Evolutionary conservation across 768 basidiomycete species (phyloP), one percentile per base, ranked within the genome.

Genomic region (Leccinum truebloodii): DNA sequence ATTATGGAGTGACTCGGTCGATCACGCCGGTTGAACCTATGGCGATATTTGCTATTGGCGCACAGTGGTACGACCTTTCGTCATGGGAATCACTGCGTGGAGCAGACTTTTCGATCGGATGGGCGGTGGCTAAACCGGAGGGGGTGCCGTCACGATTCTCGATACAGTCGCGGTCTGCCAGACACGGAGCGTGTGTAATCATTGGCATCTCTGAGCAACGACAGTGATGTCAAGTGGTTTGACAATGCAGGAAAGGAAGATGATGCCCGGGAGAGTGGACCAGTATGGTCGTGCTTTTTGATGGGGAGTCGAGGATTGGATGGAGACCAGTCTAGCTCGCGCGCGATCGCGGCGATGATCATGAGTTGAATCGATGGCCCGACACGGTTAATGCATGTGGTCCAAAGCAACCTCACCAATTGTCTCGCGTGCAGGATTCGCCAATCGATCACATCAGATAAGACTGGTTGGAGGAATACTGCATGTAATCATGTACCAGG

Each of bases 91-190:
- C 26, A 20, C 24, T 24, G 51, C 9, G 26, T 28, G 28, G 20
- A 14, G 41, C 24, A 32, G 16, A 10, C 51, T 44, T 51, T 41
- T 58, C n/a, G 44, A 46, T 46, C n/a, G 44, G 20, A 46, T 46
- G 10, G 44, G 44, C 9, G 26, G 24, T 26, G 49, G 20, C 48
- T 50, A 24, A 24, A 50, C 48, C 58, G 34, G 50, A 66, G 59
- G 69, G 67, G 62, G 49, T 3, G 8, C 18, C 52, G 51, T 54
- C 44, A 39, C 30, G 65, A 71, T 69, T 65, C 63, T 60, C 57
- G 58, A 59, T 28, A 44, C 35, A 30, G 3, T 46, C 5, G 20
- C 12, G 39, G n/a, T 14, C 10, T 35, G 41, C 26, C 41, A 12
- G 34, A 46, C 44, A 46, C 44, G 44, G 44, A 46, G 20, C 39